Evolutionary conservation across 2,329 filamentous ascomycete species (phyloP), one percentile per base, ranked within the genome.

Genomic region (Cercospora janseana): DNA sequence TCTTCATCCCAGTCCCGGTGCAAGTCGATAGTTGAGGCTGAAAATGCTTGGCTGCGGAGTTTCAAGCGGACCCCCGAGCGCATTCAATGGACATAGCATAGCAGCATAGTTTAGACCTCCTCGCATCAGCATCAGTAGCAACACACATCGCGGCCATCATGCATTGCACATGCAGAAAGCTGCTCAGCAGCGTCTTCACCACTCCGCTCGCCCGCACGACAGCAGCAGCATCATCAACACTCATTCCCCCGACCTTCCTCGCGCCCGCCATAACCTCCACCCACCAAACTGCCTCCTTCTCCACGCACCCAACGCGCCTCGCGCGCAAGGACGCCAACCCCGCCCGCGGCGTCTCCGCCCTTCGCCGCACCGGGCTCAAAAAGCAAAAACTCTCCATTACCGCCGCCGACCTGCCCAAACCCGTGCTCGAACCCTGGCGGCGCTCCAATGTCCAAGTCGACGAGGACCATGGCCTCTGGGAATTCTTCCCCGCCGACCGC

Each of bases 391-490:
- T 94, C 47, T 87, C 85, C 13, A 83, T 93, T 53, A 84, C 81
- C 32, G 81, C 85, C 63, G 79, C 84, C 35, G 76, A 83, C 43
- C 74, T 95, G 48, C 92, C 92, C 1, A 78, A 80, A 64, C 91
- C 93, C 5, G 80, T 82, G 5, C 69, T 74, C 16, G 76, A 85
- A 49, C 73, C 74, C 1, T 77, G 77, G 54, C 77, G 81, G 64
- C 80, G 81, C 46, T 68, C 75, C 38, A 67, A 72, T 52, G 68
- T 86, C 24, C 68, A 79, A 56, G 79, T 76, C 26, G 85, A 89
- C 66, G 77, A 82, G 21, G 73, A 91, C 58, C 93, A 98, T 71
- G 92, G 90, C 23, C 83, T 98, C 8, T 97, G 88, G 86, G 85
- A 81, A 1, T 98, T 98, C 73, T 97, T 98, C 72, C 82, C 85